Percentiles rank a stretch among this genome's conserved stretches.
Evolutionary conservation across 2,329 filamentous ascomycete species (phyloP).

Genomic region (Pseudogymnoascus sp.): DNA sequence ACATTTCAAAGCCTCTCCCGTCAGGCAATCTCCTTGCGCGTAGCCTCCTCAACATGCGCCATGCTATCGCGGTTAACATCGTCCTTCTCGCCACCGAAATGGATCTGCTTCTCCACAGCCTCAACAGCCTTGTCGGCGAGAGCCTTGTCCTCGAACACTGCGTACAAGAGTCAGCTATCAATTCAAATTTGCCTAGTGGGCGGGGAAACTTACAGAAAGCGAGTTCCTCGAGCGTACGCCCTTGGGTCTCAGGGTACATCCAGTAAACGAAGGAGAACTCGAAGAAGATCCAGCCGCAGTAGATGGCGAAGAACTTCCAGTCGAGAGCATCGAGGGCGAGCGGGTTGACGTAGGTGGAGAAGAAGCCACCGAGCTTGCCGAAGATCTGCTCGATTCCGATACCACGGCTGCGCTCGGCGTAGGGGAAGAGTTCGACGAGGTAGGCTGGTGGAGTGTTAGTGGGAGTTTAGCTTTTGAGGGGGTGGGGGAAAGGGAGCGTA

Average conservation of each 20-base stretch:
- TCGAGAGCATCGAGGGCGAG: slow-evolving; percentile 34
- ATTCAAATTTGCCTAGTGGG: background rate
- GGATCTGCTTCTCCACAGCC: slow-evolving; percentile 33
- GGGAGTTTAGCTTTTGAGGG: background rate
- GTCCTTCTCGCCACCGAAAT: slow-evolving; percentile 18
- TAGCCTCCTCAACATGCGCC: background rate
- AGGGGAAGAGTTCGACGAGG: slow-evolving; percentile 54
- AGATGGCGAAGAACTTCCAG: slow-evolving; percentile 40
- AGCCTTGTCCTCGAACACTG: slow-evolving; percentile 33
- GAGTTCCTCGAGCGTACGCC: slow-evolving; percentile 39
- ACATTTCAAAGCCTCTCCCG: background rate
- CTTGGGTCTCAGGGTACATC: slow-evolving; percentile 39
- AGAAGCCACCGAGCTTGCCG: slow-evolving; percentile 39
- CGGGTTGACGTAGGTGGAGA: slow-evolving; percentile 40
- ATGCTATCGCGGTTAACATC: slow-evolving; percentile 2
- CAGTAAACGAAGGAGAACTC: slow-evolving; percentile 38
- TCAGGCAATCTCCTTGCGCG: background rate
- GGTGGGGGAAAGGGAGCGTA: slow-evolving; percentile 26
- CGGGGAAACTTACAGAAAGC: slow-evolving; percentile 35
- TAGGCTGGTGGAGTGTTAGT: slow-evolving; percentile 33
- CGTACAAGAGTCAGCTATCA: background rate
- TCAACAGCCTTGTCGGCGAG: slow-evolving; percentile 30
- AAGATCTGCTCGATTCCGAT: slow-evolving; percentile 37
- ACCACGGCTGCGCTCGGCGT: slow-evolving; percentile 49
- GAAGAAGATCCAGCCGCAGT: slow-evolving; percentile 36